Evolutionary conservation across 164 flowering plant species (phyloP), one percentile per base, ranked within the genome.

Genomic region (Litsea cubeba): DNA sequence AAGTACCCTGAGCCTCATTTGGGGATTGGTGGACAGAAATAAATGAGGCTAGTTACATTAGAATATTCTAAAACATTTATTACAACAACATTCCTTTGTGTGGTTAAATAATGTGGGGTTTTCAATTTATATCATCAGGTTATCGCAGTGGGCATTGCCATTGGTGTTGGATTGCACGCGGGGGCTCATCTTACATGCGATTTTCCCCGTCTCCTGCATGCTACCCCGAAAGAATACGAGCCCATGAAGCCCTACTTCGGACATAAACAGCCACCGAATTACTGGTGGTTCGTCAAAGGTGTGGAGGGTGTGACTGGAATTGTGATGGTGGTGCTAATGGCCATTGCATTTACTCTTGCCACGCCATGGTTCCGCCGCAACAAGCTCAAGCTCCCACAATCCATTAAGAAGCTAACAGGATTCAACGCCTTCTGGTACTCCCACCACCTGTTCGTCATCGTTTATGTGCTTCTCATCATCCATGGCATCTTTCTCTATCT

Each of bases 191-290:
- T 83, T 12, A 68, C 84, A 0, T 83, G 86, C 50, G 82, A 81
- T 74, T 83, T 83, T 65, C 86, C 86, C 18, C 78, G 81, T 2
- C 80, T 90, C 1, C 76, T 90, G 12, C 76, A 71, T 26, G 89
- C 91, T 1, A 79, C 81, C 0, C 83, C 77, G 2, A 88, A 82
- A 0, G 79, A 80, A 68, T 90, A 88, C 50, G 89, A 85, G 82
- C 89, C 82, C 0, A 70, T 90, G 88, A 23, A 83, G 71, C 82
- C 74, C 0, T 88, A 70, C 80, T 90, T 90, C 67, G 90, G 91
- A 1, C 81, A 81, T 0, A 81, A 83, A 0, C 84, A 83, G 58
- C 85, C 85, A 24, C 28, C 75, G 4, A 78, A 57, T 65, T 83
- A 83, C 70, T 83, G 85, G 85, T 80, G 75, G 77, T 83, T 83